These are phyloP conservation scores for Pleurotus tuber-regium DNA, from an alignment of 768 basidiomycete species.

Conservation along the genomic window DNA sequence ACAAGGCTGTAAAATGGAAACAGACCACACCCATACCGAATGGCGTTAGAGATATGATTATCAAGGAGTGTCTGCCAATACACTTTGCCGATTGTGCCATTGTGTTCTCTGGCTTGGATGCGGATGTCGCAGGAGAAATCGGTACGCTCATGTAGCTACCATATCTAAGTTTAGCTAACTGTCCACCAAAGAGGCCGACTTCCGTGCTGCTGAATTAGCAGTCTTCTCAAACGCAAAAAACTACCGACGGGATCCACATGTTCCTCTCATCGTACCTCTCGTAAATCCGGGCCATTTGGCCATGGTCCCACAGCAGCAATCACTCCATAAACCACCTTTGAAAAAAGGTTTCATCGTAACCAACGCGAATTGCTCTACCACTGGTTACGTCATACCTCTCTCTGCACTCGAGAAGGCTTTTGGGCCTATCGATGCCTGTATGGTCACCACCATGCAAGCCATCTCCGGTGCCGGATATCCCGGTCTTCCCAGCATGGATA, in stretches of 20 bases:
- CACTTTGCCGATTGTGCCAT: conserved; percentile 79
- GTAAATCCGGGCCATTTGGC: conserved; percentile 86
- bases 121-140: conserved; percentile 92
- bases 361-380: conserved; percentile 98
- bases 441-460: conserved; percentile 97
- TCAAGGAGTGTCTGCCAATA: conserved; percentile 75
- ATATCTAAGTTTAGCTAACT: conserved; percentile 8
- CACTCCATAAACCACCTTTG: conserved; percentile 62
- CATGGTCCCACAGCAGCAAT: conserved; percentile 81
- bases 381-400: conserved; percentile 89
- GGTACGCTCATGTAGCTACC: conserved; percentile 54
- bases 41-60: conserved; percentile 56
- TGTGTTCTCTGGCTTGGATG: conserved; percentile 95
- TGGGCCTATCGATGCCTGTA: conserved; percentile 87
- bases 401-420: conserved; percentile 87
- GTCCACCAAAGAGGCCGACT: conserved; percentile 65
- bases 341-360: conserved; percentile 93
- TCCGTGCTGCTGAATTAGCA: conserved; percentile 82
- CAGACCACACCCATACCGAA: conserved; percentile 74
- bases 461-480: conserved; percentile 99
- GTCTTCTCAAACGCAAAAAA: conserved; percentile 99
- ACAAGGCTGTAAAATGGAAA: conserved; percentile 82
- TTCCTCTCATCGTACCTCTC: conserved; percentile 94
- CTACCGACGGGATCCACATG: conserved; percentile 86
- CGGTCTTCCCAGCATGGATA: conserved; percentile 85